Percentiles rank a stretch among this genome's conserved stretches.
These are phyloP conservation scores for Melastoma malabathricum DNA, from an alignment of 345 rosid genomes.

Conservation along the genomic window DNA sequence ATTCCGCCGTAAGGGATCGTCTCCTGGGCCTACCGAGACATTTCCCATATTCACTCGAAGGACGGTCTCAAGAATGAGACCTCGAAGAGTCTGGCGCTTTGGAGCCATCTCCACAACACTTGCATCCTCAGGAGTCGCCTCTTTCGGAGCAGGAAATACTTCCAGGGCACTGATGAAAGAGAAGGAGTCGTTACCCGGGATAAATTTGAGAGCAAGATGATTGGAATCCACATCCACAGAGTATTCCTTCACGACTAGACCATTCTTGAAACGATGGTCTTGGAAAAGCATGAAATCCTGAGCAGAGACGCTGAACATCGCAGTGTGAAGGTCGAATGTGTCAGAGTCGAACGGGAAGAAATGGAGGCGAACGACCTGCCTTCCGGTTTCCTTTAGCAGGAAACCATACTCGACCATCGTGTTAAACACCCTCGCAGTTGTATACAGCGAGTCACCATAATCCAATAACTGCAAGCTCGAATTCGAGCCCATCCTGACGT, in stretches of 20 bases:
- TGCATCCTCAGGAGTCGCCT: constrained; percentile 38
- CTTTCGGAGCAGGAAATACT: constrained; percentile 47
- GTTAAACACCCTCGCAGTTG: constrained; percentile 46
- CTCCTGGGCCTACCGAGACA: constrained; percentile 23
- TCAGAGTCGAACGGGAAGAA: constrained; percentile 34
- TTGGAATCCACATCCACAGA: constrained; percentile 32
- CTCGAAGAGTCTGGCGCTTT: constrained; percentile 13
- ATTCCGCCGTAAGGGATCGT: constrained; percentile 56
- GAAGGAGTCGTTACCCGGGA: constrained; percentile 30
- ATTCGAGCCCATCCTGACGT: constrained; percentile 13
- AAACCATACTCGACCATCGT: constrained; percentile 30
- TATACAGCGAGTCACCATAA: constrained; percentile 29
- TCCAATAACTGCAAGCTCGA: constrained; percentile 13
- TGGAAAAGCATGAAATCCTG: constrained; percentile 51
- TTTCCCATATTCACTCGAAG: constrained; percentile 88
- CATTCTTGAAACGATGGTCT: constrained; percentile 22
- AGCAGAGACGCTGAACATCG: constrained; percentile 57
- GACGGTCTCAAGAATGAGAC: constrained; percentile 53
- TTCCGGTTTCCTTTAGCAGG: constrained; percentile 34
- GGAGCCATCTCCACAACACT: constrained; percentile 13
- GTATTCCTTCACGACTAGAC: constrained; percentile 39
- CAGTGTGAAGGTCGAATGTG: constrained; percentile 29
- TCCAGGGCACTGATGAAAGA: constrained; percentile 75
- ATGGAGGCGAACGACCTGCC: constrained; percentile 63
- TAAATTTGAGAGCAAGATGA: constrained; percentile 32